phyloP scores from a whole-genome alignment of 306 rosid genomes.

The Prunus armeniaca region DNA sequence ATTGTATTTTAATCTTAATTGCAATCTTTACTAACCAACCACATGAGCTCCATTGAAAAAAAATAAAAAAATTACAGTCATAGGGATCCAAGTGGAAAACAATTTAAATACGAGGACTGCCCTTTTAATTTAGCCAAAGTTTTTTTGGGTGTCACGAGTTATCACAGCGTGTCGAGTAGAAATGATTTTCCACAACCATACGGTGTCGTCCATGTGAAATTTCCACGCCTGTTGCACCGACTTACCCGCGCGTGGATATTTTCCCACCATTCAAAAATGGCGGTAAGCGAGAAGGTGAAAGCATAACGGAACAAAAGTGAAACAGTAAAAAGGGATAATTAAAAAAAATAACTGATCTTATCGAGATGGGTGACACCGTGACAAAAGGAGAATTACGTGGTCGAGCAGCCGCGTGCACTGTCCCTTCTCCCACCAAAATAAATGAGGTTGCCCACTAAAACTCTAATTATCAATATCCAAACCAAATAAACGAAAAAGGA shows the following conservation, averaged over 20 bases:
- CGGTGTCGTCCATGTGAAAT: background rate
- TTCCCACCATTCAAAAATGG: background rate
- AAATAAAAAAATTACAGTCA: too few species aligned
- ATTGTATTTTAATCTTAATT: background rate
- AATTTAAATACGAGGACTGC: background rate
- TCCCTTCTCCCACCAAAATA: background rate
- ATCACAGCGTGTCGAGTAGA: background rate
- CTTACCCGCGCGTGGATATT: background rate
- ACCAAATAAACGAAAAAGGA: too few species aligned
- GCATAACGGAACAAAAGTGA: background rate
- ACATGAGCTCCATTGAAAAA: too few species aligned
- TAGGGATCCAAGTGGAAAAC: background rate
- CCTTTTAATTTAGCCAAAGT: background rate
- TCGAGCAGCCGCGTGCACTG: constrained; percentile 56
- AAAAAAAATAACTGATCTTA: background rate
- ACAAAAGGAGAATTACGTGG: constrained; percentile 26
- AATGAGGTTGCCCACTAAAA: background rate
- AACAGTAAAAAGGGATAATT: too few species aligned
- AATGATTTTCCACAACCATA: background rate
- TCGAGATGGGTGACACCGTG: constrained; percentile 15
- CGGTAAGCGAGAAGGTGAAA: background rate
- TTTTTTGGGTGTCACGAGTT: background rate
- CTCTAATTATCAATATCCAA: background rate
- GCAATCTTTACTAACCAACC: background rate
- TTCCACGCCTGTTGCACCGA: background rate